Evolutionary conservation across 192 early-diverging fungal genomes (phyloP), one percentile per base, ranked within the genome.

Genomic region (Coemansia sp.): DNA sequence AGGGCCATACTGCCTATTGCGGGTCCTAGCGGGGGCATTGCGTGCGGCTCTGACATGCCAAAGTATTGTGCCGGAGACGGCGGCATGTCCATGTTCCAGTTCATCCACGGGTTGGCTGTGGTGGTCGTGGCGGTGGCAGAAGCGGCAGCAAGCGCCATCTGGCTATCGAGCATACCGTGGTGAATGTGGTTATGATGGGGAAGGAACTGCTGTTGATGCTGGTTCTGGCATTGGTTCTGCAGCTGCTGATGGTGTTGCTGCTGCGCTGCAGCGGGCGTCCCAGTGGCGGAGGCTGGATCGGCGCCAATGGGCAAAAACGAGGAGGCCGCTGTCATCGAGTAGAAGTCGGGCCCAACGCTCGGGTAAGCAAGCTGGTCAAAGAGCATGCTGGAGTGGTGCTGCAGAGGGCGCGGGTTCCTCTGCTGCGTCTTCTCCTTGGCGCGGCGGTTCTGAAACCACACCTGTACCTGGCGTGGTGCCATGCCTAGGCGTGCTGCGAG

Each of bases 391-490:
- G 67, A 52, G 47, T 70, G 75, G 43, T 71, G 69, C 68, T 79
- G 81, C 38, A 76, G 41, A 5, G 40, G 60, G 20, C 81, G 81
- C 7, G 81, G 74, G 49, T 68, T 78, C 15, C 79, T 69, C 62
- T 85, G 83, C 69, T 80, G 78, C 41, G 76, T 81, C 68, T 91
- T 92, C 47, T 85, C 88, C 69, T 94, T 95, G n/a, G 92, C 93
- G 31, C 93, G 87, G n/a, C 92, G 80, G 77, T 95, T 95, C 74
- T 94, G 93, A 72, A 94, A 94, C 93, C 93, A 94, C 46, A 93
- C 91, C 68, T 93, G 92, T 24, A 94, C 90, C 27, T 90, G 87
- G 20, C 90, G 86, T 13, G 89, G 88, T 11, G 88, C 87, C 93
- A 94, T 94, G 27, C 83, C 80, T 16, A 94, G 76, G 7, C 84